Conservation (phyloP, 2,329 filamentous ascomycete species). For the Cladosporium colombiae region DNA sequence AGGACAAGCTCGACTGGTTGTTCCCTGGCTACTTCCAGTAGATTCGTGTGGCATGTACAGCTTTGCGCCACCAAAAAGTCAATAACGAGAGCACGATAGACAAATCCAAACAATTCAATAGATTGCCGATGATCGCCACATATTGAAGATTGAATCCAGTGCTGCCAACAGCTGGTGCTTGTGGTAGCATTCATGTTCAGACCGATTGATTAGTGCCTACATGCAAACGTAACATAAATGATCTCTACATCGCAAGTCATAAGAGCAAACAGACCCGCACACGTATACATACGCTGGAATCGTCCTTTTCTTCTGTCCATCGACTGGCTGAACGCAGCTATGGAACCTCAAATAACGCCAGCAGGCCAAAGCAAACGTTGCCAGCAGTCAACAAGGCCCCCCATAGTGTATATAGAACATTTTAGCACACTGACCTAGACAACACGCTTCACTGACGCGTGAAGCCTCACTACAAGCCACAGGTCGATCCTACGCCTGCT, state of each 20-base stretch:
- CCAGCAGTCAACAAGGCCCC: background rate
- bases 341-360: background rate
- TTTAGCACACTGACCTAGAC: background rate
- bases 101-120: background rate
- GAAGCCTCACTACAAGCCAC: background rate
- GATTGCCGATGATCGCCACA: background rate
- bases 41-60: background rate
- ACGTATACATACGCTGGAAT: background rate
- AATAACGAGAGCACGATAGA: slow-evolving; percentile 12
- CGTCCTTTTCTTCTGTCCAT: background rate
- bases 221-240: background rate
- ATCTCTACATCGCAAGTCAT: background rate
- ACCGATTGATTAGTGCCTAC: background rate
- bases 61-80: background rate
- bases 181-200: background rate
- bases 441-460: background rate
- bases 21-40: slow-evolving; percentile 76
- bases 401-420: background rate
- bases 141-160: background rate
- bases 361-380: background rate
- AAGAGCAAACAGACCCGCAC: background rate
- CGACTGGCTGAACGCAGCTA: background rate
- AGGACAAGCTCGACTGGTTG: slow-evolving; percentile 79
- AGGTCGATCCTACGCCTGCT: no score
- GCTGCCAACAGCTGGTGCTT: background rate